Conservation (phyloP, 116 monocot species). For the Papilionanthe hybrid region DNA sequence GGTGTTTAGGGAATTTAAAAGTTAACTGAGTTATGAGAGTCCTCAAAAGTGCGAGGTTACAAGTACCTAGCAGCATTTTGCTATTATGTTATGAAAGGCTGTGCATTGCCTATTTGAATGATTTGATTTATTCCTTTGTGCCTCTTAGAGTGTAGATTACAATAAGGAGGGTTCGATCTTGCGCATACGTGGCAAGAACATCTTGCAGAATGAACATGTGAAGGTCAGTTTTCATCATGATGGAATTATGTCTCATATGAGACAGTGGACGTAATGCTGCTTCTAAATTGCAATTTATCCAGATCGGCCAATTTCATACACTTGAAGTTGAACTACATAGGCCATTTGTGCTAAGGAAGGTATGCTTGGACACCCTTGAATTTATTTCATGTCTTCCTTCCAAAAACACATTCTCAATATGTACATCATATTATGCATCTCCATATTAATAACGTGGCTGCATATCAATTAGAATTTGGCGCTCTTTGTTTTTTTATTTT, state of each 20-base stretch:
- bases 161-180: slow-evolving; percentile 81
- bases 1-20: not conserved
- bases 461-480: not conserved
- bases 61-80: not conserved
- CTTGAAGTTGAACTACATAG: slow-evolving; percentile 79
- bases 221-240: slow-evolving; percentile 42
- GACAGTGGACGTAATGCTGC: not conserved
- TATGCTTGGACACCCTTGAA: slow-evolving; percentile 16
- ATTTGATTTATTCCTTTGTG: slow-evolving; percentile 2
- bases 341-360: slow-evolving; percentile 78
- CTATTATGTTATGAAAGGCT: not conserved
- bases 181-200: slow-evolving; percentile 86
- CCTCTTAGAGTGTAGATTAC: slow-evolving; percentile 69
- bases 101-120: not conserved
- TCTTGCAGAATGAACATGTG: slow-evolving; percentile 83
- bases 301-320: slow-evolving; percentile 98
- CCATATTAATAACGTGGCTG: not conserved
- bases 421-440: not conserved
- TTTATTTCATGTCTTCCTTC: not conserved
- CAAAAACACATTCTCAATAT: not conserved
- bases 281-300: slow-evolving; percentile 10
- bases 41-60: not conserved
- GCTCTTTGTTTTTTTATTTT: not conserved
- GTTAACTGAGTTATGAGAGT: not conserved
- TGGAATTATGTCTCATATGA: not conserved